phyloP scores from a whole-genome alignment of 2,329 filamentous ascomycete genomes.

The Dactylellina haptotyla region DNA sequence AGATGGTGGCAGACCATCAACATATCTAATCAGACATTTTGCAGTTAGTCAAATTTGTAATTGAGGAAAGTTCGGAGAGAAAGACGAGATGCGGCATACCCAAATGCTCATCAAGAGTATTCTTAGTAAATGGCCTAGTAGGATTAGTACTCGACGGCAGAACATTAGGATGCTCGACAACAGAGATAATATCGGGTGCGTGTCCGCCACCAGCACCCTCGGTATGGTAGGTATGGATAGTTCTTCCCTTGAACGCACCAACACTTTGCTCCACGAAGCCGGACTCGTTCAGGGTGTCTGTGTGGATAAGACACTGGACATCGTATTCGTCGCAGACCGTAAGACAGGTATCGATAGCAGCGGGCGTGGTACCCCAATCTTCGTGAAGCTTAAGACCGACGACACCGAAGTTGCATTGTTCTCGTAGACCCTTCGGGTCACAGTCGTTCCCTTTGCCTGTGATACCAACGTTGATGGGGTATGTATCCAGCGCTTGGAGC shows the following conservation, averaged over 20 bases:
- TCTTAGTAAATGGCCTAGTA: conserved; percentile 86
- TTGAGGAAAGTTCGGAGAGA: no score
- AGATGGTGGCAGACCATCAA: conserved; percentile 98
- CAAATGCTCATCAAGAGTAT: conserved; percentile 94
- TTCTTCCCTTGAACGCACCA: conserved; percentile 82
- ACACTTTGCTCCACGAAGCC: conserved; percentile 96
- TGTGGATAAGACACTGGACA: conserved; percentile 93
- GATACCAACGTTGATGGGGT: conserved; percentile 89
- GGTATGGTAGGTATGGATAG: conserved; percentile 96
- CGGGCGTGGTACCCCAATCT: conserved; percentile 92
- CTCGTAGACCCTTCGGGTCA: conserved; percentile 73
- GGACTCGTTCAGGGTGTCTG: conserved; percentile 94
- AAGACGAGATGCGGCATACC: no score
- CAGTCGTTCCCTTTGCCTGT: conserved; percentile 95
- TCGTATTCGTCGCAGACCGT: conserved; percentile 88
- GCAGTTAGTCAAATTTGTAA: conserved; percentile 1
- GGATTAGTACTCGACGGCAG: conserved; percentile 92
- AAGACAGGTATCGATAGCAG: conserved; percentile 88
- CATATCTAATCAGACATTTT: conserved; percentile 73
- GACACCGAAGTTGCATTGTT: conserved; percentile 83
- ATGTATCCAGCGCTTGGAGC: conserved; percentile 82
- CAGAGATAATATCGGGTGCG: conserved; percentile 93
- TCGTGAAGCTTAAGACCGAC: conserved; percentile 94
- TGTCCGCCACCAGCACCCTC: conserved; percentile 95
- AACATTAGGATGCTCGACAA: conserved; percentile 86